Evolutionary conservation across 345 rosid species (phyloP).

Genomic region (Bruguiera sexangula): DNA sequence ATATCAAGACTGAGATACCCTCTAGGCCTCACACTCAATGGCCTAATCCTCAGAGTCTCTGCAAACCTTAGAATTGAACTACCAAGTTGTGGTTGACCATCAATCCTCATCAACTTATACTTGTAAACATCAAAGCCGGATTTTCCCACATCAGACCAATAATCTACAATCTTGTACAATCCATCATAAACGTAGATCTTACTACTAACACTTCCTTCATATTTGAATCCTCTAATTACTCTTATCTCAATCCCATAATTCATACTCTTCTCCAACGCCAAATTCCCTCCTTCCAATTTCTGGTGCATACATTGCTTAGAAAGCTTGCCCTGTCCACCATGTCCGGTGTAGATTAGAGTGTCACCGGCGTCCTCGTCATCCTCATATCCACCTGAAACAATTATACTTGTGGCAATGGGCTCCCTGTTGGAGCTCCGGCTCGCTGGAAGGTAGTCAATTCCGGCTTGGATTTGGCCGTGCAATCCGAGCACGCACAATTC

Average conservation of each 20-base stretch:
- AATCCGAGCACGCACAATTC: conserved; percentile 75
- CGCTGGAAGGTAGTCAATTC: conserved; percentile 68
- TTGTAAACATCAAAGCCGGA: conserved; percentile 91
- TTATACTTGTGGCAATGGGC: conserved; percentile 82
- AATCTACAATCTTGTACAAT: conserved; percentile 67
- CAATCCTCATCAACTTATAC: conserved; percentile 64
- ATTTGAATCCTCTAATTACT: conserved; percentile 73
- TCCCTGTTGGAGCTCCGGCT: conserved; percentile 69
- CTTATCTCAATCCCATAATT: conserved; percentile 68
- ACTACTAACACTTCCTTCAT: conserved; percentile 42
- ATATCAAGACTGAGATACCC: conserved; percentile 82
- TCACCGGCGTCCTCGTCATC: conserved; percentile 81
- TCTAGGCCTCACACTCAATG: conserved; percentile 55
- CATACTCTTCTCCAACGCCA: conserved; percentile 81
- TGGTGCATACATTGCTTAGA: conserved; percentile 62
- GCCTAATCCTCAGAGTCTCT: conserved; percentile 45
- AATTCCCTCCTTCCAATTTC: conserved; percentile 86
- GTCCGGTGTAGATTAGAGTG: conserved; percentile 68
- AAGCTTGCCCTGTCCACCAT: conserved; percentile 80
- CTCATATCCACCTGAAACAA: conserved; percentile 87
- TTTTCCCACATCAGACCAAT: conserved; percentile 88
- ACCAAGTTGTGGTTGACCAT: conserved; percentile 84
- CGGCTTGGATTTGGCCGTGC: conserved; percentile 83
- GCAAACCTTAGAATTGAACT: conserved; percentile 65
- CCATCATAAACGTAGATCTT: conserved; percentile 90